A percentile compares a stretch with the other conserved stretches of the same genome.
Conservation (phyloP, 805 yeast species). For the Jamesozyma gamospora region DNA sequence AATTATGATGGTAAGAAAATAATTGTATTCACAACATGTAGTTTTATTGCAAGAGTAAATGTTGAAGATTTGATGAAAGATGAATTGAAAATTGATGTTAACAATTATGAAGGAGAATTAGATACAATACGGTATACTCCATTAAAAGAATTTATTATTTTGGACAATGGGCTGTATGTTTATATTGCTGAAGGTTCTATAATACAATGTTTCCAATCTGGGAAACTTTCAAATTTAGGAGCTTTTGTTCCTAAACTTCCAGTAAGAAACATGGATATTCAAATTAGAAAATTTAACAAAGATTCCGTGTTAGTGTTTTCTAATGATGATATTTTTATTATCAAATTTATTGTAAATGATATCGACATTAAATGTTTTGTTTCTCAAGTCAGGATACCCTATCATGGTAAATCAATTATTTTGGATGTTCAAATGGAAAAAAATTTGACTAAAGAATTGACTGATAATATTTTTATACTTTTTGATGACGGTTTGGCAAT, state of each 20-base stretch:
- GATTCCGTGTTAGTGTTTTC: conserved; percentile 1
- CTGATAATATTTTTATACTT: conserved; percentile 10
- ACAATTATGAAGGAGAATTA: too few species aligned
- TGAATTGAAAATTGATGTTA: background rate
- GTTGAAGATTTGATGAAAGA: background rate
- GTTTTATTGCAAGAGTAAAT: too few species aligned
- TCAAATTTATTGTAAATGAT: background rate
- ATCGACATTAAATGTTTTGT: background rate
- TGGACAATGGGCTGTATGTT: background rate
- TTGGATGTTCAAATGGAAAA: conserved; percentile 10
- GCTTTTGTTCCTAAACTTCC: background rate
- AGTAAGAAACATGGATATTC: background rate
- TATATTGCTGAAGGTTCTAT: conserved; percentile 1
- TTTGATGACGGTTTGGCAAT: conserved; percentile 18
- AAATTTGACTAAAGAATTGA: background rate
- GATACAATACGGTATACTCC: background rate
- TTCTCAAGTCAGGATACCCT: conserved; percentile 14
- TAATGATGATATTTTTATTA: background rate
- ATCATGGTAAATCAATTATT: conserved; percentile 10
- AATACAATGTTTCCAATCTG: background rate
- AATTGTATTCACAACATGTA: too few species aligned
- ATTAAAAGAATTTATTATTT: conserved; percentile 1
- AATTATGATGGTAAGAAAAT: background rate
- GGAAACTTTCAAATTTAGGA: background rate
- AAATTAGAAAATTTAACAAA: background rate